Conservation (phyloP, 2,329 filamentous ascomycete genomes). For the Cladosporium colombiae region DNA sequence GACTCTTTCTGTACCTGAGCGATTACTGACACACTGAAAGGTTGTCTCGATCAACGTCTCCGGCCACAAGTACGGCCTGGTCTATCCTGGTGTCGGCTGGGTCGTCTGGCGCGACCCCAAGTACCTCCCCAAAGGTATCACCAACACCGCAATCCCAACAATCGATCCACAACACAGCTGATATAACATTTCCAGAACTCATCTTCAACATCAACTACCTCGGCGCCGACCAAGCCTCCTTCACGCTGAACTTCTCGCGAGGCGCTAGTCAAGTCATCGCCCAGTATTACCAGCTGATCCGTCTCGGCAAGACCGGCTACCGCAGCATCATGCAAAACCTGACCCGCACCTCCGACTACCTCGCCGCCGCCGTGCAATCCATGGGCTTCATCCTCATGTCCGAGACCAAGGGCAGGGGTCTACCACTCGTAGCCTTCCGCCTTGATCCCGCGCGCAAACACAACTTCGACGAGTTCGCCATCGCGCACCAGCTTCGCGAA, state of each 20-base stretch:
- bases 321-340: conserved; percentile 92
- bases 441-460: conserved; percentile 60
- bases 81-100: conserved; percentile 95
- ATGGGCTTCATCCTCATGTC: conserved; percentile 89
- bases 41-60: conserved; percentile 94
- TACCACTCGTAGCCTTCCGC: conserved; percentile 89
- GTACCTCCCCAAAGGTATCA: conserved; percentile 67
- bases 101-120: conserved; percentile 83
- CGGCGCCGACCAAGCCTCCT: conserved; percentile 90
- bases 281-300: conserved; percentile 96
- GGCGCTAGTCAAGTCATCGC: conserved; percentile 92
- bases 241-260: conserved; percentile 97
- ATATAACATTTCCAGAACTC: conserved; percentile 57
- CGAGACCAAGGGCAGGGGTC: conserved; percentile 70
- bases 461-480: conserved; percentile 56
- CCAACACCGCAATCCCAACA: background rate
- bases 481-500: conserved; percentile 80
- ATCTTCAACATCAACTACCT: conserved; percentile 99
- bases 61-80: conserved; percentile 79
- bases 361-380: conserved; percentile 69
- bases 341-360: conserved; percentile 85
- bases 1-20: background rate
- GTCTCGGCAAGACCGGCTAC: conserved; percentile 90
- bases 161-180: background rate
- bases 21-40: background rate